Evolutionary conservation across 2,329 filamentous ascomycete genomes (phyloP).

Genomic region (Pyricularia pennisetigena): DNA sequence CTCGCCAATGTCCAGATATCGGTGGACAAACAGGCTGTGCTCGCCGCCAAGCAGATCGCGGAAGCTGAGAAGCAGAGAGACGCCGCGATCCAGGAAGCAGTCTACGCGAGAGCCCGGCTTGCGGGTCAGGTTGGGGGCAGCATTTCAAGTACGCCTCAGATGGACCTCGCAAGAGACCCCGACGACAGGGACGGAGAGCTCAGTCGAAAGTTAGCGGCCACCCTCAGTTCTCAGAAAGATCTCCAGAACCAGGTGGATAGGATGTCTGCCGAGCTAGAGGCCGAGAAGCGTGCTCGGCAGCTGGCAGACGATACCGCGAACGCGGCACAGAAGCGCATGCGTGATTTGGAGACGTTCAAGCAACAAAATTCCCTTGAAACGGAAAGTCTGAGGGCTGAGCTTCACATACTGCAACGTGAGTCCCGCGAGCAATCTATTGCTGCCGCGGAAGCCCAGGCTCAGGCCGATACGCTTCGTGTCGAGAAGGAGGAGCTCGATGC

Average conservation of each 20-base stretch:
- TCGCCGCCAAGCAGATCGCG: constrained; percentile 81
- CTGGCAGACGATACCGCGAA: constrained; percentile 81
- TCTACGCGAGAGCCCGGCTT: constrained; percentile 88
- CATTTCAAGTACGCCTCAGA: constrained; percentile 47
- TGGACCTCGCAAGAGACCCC: constrained; percentile 49
- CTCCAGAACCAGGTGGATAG: constrained; percentile 68
- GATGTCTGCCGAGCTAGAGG: constrained; percentile 59
- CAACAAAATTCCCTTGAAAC: constrained; percentile 78
- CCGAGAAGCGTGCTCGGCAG: constrained; percentile 71
- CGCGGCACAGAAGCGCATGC: constrained; percentile 72
- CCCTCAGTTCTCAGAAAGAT: constrained; percentile 69
- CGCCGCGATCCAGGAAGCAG: constrained; percentile 85
- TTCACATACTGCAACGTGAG: constrained; percentile 70
- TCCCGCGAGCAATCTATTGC: constrained; percentile 74
- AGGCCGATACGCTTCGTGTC: constrained; percentile 66
- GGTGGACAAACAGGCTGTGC: constrained; percentile 77
- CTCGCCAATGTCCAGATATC: constrained; percentile 81
- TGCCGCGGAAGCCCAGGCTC: constrained; percentile 65
- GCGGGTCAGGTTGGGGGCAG: constrained; percentile 65
- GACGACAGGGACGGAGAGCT: constrained; percentile 65
- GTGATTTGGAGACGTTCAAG: constrained; percentile 74
- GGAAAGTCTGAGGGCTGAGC: constrained; percentile 73
- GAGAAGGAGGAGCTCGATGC: constrained; percentile 71
- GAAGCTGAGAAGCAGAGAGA: constrained; percentile 93
- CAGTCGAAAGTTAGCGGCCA: constrained; percentile 70